Conservation (phyloP, 2,329 filamentous ascomycete species). For the Xylaria polymorpha region DNA sequence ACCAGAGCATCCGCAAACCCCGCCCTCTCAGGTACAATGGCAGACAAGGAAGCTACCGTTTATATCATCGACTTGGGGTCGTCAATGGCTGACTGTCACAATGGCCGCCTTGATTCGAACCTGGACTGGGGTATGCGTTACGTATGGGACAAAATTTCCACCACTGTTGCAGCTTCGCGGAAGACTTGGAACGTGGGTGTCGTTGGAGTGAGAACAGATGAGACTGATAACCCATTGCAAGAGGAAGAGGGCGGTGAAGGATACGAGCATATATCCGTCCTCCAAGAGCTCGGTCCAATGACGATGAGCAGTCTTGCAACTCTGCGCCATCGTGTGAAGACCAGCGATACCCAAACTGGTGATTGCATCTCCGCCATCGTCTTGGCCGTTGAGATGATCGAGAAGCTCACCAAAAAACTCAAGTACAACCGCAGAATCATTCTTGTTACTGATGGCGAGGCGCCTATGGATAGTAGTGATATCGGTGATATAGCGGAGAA, state of each 20-base stretch:
- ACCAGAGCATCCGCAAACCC: constrained; percentile 8
- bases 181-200: constrained; percentile 83
- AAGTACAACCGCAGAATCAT: constrained; percentile 86
- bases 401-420: constrained; percentile 79
- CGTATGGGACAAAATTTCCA: constrained; percentile 92
- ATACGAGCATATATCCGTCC: constrained; percentile 84
- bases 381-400: constrained; percentile 88
- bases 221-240: constrained; percentile 75
- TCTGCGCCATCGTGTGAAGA: constrained; percentile 71
- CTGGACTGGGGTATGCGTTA: constrained; percentile 92
- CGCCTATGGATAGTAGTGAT: constrained; percentile 77
- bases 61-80: constrained; percentile 90
- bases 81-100: constrained; percentile 81
- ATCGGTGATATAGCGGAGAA: constrained; percentile 76
- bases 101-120: constrained; percentile 80
- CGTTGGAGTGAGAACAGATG: constrained; percentile 83
- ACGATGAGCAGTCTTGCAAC: constrained; percentile 75
- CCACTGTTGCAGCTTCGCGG: constrained; percentile 73
- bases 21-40: constrained; percentile 68
- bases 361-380: constrained; percentile 91
- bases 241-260: constrained; percentile 73
- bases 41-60: constrained; percentile 90
- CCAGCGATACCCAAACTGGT: constrained; percentile 75
- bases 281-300: constrained; percentile 73
- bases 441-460: constrained; percentile 84